Base-by-base conservation (phyloP, 1,139 yeast species). In the Blastobotrys illinoisensis region DNA sequence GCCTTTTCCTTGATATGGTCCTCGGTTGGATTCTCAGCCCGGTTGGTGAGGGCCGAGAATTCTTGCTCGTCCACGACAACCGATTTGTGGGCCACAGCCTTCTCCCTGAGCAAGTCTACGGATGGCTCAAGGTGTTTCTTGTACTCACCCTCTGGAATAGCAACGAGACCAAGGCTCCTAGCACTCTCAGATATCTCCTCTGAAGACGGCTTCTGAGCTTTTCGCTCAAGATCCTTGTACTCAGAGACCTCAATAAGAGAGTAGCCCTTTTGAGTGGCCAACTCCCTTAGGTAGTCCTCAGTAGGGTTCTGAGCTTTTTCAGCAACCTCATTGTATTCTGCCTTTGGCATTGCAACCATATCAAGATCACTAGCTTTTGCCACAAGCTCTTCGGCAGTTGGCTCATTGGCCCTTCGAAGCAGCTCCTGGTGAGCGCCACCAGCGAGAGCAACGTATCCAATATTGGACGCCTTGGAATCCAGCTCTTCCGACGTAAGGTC, bases 91-190 rank as follows among this genome's bases (percentile, higher is more conserved):
- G 23, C 46, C 60, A 40, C 20, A 1, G 78, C 78, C 58, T 72
- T 74, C 4, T 66, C 61, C n/a, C 54, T 52, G 18, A 79, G 59
- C 48, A 72, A 71, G 0, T 67, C 66, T n/a, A 68, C 40, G 1
- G 69, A 53, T 23, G 80, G 80, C 1, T 67, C 60, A 26, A 68
- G 62, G 2, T 74, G 71, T 46, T 65, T 65, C 3, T 67, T 61
- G 55, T 70, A 68, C 7, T 71, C 74, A 7, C 43, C 49, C 7
- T 52, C 55, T 21, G 52, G 54, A 26, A 62, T 52, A 11, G 58
- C 50, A 1, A 50, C 50, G 19, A 62, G 50, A 1, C 65, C 67
- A 21, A 61, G 63, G 14, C 57, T 51, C 28, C 58, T 59, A 9
- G 68, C 69, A 26, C 60, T 61, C 2, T 53, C 52, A 11, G 51